A percentile compares a stretch with the other conserved stretches of the same genome.
Conservation (phyloP, 371 early-diverging fungal genomes). For the Nematocida major region DNA sequence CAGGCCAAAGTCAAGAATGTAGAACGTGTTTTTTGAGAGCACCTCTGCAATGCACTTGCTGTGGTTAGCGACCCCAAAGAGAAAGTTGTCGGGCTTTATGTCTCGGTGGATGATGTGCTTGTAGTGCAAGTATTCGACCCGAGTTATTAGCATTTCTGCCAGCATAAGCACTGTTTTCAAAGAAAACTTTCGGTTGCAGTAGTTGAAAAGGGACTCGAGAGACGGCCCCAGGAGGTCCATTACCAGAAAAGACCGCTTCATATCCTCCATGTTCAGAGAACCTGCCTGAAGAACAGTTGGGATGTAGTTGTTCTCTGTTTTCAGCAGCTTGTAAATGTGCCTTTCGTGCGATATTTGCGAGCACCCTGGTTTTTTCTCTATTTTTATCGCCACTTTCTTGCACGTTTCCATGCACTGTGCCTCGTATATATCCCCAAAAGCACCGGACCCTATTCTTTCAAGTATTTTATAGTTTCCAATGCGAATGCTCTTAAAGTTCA, state of each 20-base stretch:
- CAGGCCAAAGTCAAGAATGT: constrained; percentile 66
- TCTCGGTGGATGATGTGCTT: constrained; percentile 92
- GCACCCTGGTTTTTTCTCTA: constrained; percentile 66
- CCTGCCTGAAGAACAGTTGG: constrained; percentile 66
- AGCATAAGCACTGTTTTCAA: constrained; percentile 92
- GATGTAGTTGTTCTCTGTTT: constrained; percentile 56
- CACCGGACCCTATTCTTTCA: constrained; percentile 90
- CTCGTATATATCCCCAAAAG: constrained; percentile 96
- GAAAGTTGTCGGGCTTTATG: constrained; percentile 98
- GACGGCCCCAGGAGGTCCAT: constrained; percentile 95
- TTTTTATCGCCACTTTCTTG: constrained; percentile 68
- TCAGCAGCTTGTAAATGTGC: constrained; percentile 65
- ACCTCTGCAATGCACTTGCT: constrained; percentile 73
- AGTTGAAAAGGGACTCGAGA: constrained; percentile 93
- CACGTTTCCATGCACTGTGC: constrained; percentile 66
- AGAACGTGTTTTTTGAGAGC: constrained; percentile 72
- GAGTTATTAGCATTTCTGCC: constrained; percentile 84
- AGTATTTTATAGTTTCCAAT: constrained; percentile 85
- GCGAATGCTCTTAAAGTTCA: constrained; percentile 68
- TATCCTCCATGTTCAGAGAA: constrained; percentile 57
- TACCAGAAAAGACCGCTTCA: constrained; percentile 68
- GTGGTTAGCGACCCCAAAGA: constrained; percentile 82
- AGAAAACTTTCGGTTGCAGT: constrained; percentile 86
- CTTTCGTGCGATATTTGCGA: constrained; percentile 67
- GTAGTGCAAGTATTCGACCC: constrained; percentile 80